Evolutionary conservation across 73 alveolate genomes (phyloP), one percentile per base, ranked within the genome.

Genomic region (Stentor coeruleus): DNA sequence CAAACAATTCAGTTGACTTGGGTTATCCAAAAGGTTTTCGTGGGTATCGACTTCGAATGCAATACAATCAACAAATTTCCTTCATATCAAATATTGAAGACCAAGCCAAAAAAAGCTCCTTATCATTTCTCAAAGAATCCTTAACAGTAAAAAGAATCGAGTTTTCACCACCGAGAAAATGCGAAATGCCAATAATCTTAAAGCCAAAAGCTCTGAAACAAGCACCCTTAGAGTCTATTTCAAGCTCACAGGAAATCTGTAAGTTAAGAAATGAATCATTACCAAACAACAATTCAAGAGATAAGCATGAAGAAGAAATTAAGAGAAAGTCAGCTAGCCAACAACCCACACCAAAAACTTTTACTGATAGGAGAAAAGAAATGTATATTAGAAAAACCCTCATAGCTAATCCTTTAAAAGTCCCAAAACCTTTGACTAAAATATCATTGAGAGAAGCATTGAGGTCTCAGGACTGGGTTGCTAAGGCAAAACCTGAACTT

Each of bases 111-210:
- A n/a, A n/a, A n/a, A n/a, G n/a, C n/a, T n/a, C n/a, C n/a, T n/a
- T n/a, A n/a, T n/a, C n/a, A n/a, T n/a, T n/a, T 66, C 39, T 66
- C 15, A 20, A 31, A 66, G 79, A 66, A 40, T 66, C 79, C 14
- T 33, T 66, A 26, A 66, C 79, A 1, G 79, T 66, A 26, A 66
- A 66, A 66, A 66, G 79, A 66, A 66, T 66, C 0, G 42, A 31
- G 37, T 15, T 66, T 20, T 66, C 79, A 0, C 79, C 79, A 0
- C 40, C 36, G 1, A 20, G 79, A 66, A 11, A 28, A 28, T n/a
- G n/a, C n/a, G 79, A 20, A 49, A 49, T 49, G 66, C 66, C 6
- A 49, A 49, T 49, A 49, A 20, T 49, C 66, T 6, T 11, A 49
- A 49, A 49, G 6, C 66, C 66, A 6, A 20, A 49, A 49, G 66